Evolutionary conservation across 192 early-diverging fungal species (phyloP).

Genomic region (Glomus cerebriforme): DNA sequence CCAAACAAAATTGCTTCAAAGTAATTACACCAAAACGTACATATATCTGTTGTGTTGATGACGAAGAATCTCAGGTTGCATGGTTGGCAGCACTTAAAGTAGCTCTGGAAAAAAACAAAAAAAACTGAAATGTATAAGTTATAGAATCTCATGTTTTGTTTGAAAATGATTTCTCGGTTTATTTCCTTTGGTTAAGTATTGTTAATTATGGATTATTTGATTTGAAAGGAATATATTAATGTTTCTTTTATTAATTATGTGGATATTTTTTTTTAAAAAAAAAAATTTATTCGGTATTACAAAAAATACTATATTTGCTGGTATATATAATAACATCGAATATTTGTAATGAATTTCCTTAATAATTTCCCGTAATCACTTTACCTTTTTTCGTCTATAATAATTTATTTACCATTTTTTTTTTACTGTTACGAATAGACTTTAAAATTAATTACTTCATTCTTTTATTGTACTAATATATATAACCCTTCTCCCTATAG

Average conservation of each 20-base stretch:
- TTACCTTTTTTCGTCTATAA: neutral
- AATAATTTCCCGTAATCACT: neutral
- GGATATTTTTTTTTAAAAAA: neutral
- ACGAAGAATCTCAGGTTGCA: conserved; percentile 45
- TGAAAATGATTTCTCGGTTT: neutral
- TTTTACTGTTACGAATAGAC: neutral
- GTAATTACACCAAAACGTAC: conserved; percentile 56
- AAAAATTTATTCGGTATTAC: neutral
- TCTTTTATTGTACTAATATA: neutral
- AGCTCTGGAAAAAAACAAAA: conserved; percentile 27
- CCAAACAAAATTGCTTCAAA: conserved; percentile 55
- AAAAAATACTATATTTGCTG: neutral
- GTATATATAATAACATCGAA: no score
- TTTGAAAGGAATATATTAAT: neutral
- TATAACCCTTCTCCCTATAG: neutral
- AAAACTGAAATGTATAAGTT: neutral
- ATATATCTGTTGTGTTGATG: conserved; percentile 52
- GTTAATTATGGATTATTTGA: no score
- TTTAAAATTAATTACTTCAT: neutral
- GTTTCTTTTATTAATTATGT: neutral
- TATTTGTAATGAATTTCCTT: neutral
- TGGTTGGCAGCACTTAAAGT: conserved; percentile 57
- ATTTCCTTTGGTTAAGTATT: neutral
- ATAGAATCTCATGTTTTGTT: no score
- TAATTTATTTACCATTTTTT: neutral